Percentiles rank a stretch among this genome's conserved stretches.
Conservation (phyloP, 2,329 filamentous ascomycete genomes). For the Xylariales sp. region DNA sequence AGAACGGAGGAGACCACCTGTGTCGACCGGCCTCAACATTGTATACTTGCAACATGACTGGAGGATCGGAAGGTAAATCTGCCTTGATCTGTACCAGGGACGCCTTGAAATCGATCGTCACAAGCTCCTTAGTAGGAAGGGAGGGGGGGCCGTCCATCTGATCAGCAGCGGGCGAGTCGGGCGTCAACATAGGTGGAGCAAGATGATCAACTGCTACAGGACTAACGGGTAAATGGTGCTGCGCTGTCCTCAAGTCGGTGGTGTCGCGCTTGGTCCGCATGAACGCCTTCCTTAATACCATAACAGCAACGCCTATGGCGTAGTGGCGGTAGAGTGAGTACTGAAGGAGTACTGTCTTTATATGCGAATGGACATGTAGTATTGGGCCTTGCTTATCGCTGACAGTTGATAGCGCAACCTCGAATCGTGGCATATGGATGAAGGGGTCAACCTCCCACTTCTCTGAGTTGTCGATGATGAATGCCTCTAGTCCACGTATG, state of each 20-base stretch:
- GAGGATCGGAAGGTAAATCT: slow-evolving; percentile 82
- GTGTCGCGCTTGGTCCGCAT: slow-evolving; percentile 44
- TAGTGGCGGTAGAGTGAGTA: slow-evolving; percentile 96
- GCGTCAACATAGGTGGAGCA: slow-evolving; percentile 31
- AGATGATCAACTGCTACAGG: slow-evolving; percentile 26
- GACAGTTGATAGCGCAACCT: slow-evolving; percentile 77
- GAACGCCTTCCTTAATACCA: slow-evolving; percentile 70
- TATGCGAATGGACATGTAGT: slow-evolving; percentile 78
- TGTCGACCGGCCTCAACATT: slow-evolving; percentile 78
- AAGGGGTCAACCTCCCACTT: slow-evolving; percentile 83
- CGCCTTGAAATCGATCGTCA: slow-evolving; percentile 78
- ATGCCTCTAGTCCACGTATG: slow-evolving; percentile 78
- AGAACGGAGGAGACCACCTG: slow-evolving; percentile 79
- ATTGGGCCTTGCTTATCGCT: slow-evolving; percentile 85
- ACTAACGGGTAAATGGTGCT: slow-evolving; percentile 19
- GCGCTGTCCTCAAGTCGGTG: slow-evolving; percentile 26
- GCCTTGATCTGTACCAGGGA: slow-evolving; percentile 83
- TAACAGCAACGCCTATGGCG: slow-evolving; percentile 74
- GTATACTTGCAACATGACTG: slow-evolving; percentile 85
- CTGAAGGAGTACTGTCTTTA: slow-evolving; percentile 74
- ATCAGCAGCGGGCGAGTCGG: slow-evolving; percentile 25
- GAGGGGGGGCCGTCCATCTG: slow-evolving; percentile 28
- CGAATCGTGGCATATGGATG: slow-evolving; percentile 78
- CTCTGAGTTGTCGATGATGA: slow-evolving; percentile 83
- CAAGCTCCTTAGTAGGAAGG: slow-evolving; percentile 53